Evolutionary conservation across 2,329 filamentous ascomycete species (phyloP).

Genomic region (Curvularia spicifera): DNA sequence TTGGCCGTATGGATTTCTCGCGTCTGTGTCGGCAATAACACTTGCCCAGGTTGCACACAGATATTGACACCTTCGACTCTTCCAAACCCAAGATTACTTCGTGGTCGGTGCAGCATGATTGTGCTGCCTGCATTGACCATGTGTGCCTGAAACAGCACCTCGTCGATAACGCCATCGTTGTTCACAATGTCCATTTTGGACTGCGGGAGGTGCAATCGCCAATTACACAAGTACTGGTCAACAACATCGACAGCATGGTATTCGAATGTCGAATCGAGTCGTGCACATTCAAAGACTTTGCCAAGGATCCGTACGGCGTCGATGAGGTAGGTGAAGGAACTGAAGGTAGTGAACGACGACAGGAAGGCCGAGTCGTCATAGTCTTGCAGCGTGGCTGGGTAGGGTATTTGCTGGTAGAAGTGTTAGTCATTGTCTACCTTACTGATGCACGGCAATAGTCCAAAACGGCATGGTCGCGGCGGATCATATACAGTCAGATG

Average conservation of each 20-base stretch:
- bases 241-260: conserved; percentile 60
- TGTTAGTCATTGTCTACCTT: conserved; percentile 8
- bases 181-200: conserved; percentile 73
- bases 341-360: conserved; percentile 73
- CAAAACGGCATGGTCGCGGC: conserved; percentile 5
- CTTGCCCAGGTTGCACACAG: conserved; percentile 65
- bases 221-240: conserved; percentile 71
- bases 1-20: conserved; percentile 76
- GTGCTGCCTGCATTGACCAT: conserved; percentile 66
- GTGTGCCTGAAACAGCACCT: conserved; percentile 89
- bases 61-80: conserved; percentile 58
- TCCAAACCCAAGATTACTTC: conserved; percentile 49
- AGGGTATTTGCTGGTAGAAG: conserved; percentile 42
- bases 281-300: conserved; percentile 67
- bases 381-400: conserved; percentile 66
- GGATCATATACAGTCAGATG: conserved; percentile 8
- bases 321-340: conserved; percentile 84
- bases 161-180: conserved; percentile 73
- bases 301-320: conserved; percentile 80
- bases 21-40: conserved; percentile 58
- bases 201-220: conserved; percentile 78
- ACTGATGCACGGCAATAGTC: not conserved
- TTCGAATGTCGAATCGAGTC: conserved; percentile 45
- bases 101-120: conserved; percentile 54
- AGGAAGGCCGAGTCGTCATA: conserved; percentile 79